Base-by-base conservation (phyloP, 495 filamentous ascomycete species). In the Talaromyces adpressus region DNA sequence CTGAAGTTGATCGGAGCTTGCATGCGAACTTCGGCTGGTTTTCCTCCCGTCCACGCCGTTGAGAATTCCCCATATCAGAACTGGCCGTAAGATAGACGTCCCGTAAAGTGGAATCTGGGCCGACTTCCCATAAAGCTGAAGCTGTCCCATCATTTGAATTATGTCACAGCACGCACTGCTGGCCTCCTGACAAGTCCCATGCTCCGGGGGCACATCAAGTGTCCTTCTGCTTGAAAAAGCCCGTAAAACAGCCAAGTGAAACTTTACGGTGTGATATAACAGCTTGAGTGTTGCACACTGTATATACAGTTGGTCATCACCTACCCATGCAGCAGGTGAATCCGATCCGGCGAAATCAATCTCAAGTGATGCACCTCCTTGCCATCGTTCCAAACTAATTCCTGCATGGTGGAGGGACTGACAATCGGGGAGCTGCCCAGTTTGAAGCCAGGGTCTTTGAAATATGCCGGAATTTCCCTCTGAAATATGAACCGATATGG, bases 311-410 rank as follows among this genome's bases (percentile, higher is more conserved):
- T 58, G 56, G 56, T 20, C 29, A 29, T 58, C 56, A 20, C 56
- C 29, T 30, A 58, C 56, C 56, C 56, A 58, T 9, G 56, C 39
- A 58, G 56, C 56, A 58, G 30, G 56, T 7, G 56, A 58, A 58
- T 58, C 32, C 29, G 8, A 36, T 34, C 56, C 29, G 7, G 12
- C 23, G 29, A 32, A 58, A 36, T 58, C 29, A 18, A 36, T 34
- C 29, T 58, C 56, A n/a, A 30, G 18, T 58, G 56, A 9, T 20
- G 30, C 25, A 22, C 39, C 16, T 32, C 29, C 39, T 34, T n/a
- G 23, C 56, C 56, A 58, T 58, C 29, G 23, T 32, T 20, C 56
- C 2, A 58, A 16, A 34, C 56, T 58, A 14, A 32, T n/a, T 32
- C n/a, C 56, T 6, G 29, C 23, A 32, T 58, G 7, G 20, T 58